phyloP scores from a whole-genome alignment of 805 yeast genomes.

The Jamesozyma rosinii region DNA sequence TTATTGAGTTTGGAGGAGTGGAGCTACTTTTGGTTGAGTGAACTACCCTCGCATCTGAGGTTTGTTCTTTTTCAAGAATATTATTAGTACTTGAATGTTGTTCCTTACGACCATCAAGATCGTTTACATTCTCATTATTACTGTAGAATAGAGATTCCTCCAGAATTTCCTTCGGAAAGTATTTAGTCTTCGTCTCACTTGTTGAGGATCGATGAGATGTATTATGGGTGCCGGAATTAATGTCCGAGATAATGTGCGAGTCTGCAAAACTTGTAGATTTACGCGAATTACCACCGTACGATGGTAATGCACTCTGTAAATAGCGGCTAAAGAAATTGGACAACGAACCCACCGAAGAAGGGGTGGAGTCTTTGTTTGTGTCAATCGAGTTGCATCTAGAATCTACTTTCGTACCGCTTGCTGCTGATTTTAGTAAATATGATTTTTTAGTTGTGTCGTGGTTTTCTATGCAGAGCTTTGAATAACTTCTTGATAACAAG shows the following conservation, averaged over 20 bases:
- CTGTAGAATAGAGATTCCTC: not conserved
- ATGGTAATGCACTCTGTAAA: not conserved
- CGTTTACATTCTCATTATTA: not conserved
- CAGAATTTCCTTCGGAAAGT: not conserved
- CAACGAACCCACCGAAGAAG: constrained; percentile 12
- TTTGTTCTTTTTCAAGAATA: not conserved
- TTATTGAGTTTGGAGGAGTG: constrained; percentile 13
- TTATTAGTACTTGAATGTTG: not conserved
- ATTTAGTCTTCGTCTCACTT: not conserved
- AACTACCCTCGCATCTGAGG: not conserved
- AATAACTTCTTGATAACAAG: constrained; percentile 53
- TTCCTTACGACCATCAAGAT: not conserved
- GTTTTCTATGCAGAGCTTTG: constrained; percentile 38
- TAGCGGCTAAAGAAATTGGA: not conserved
- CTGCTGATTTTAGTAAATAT: constrained; percentile 1
- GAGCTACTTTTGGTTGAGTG: not conserved
- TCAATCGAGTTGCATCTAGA: constrained; percentile 1
- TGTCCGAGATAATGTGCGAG: not conserved
- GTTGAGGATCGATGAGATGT: not conserved
- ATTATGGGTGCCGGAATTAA: not conserved
- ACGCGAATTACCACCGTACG: not conserved
- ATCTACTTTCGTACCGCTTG: constrained; percentile 4
- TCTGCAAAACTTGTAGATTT: not conserved
- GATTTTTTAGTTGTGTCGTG: constrained; percentile 4
- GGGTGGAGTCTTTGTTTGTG: constrained; percentile 6